A percentile compares a stretch with the other conserved stretches of the same genome.
Evolutionary conservation across 805 yeast genomes (phyloP).

Genomic region (Metschnikowia proteae): DNA sequence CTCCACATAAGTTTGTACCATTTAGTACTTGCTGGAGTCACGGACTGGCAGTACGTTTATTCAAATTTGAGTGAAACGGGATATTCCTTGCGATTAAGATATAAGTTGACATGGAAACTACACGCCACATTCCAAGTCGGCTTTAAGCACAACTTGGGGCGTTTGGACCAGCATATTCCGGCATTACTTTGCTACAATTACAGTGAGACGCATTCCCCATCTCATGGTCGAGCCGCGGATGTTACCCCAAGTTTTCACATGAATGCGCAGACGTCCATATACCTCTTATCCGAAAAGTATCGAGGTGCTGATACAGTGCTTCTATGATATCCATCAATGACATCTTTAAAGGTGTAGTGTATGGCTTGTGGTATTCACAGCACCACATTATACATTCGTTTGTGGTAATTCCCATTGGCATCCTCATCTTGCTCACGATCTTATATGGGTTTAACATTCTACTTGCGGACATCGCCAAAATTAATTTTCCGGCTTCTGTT

Average conservation of each 20-base stretch:
- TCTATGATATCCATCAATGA: constrained; percentile 7
- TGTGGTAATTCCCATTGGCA: constrained; percentile 47
- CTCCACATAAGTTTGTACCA: too few species aligned
- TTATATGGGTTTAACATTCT: constrained; percentile 53
- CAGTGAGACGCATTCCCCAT: background rate
- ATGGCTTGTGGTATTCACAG: constrained; percentile 33
- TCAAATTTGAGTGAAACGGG: too few species aligned
- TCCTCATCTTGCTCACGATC: constrained; percentile 40
- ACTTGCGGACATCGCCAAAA: constrained; percentile 39
- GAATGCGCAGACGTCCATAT: background rate
- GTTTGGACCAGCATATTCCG: too few species aligned
- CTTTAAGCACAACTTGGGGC: too few species aligned
- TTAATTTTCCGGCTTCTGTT: constrained; percentile 68
- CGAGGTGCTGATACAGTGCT: background rate
- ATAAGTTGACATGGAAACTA: too few species aligned
- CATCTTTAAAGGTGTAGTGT: constrained; percentile 19
- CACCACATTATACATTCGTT: constrained; percentile 34
- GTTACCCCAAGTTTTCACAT: constrained; percentile 2
- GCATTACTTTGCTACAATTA: background rate
- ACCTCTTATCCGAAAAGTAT: background rate
- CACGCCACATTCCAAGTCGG: too few species aligned
- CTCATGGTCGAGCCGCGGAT: constrained; percentile 1
- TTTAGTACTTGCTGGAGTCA: too few species aligned
- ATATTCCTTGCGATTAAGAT: too few species aligned
- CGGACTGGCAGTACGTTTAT: too few species aligned